A percentile compares a stretch with the other conserved stretches of the same genome.
These are phyloP conservation scores for Meyerozyma smithsonii DNA, from an alignment of 1,139 yeast species.

Conservation along the genomic window DNA sequence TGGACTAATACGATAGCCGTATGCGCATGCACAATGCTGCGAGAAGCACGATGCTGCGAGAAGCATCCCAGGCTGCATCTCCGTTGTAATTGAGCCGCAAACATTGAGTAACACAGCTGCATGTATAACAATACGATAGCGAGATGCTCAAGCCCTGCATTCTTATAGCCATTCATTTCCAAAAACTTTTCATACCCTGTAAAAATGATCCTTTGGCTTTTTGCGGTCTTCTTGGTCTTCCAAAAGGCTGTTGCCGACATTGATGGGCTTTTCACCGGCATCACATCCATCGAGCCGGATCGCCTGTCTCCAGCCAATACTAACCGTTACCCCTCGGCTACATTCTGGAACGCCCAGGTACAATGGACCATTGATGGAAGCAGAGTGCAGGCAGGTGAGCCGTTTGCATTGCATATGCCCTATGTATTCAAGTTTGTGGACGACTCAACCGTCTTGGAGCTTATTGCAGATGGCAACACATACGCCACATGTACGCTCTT, in stretches of 20 bases:
- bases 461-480: slow-evolving; percentile 13
- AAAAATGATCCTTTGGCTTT: background rate
- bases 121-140: too few relatives aligned
- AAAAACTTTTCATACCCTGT: background rate
- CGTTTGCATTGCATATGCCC: slow-evolving; percentile 26
- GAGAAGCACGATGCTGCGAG: too few relatives aligned
- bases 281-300: background rate
- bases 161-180: background rate
- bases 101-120: too few relatives aligned
- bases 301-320: background rate
- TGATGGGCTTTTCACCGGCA: background rate
- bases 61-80: too few relatives aligned
- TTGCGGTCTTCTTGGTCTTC: background rate
- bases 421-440: slow-evolving; percentile 28
- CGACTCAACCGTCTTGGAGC: slow-evolving; percentile 10
- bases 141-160: too few relatives aligned
- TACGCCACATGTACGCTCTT: slow-evolving; percentile 25
- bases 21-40: too few relatives aligned
- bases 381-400: slow-evolving; percentile 24
- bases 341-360: slow-evolving; percentile 21
- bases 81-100: too few relatives aligned
- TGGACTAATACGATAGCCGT: too few relatives aligned
- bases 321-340: slow-evolving; percentile 13
- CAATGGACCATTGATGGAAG: slow-evolving; percentile 21
- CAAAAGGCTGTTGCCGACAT: background rate